Evolutionary conservation across 192 early-diverging fungal genomes (phyloP).

Genomic region (Coemansia erecta): DNA sequence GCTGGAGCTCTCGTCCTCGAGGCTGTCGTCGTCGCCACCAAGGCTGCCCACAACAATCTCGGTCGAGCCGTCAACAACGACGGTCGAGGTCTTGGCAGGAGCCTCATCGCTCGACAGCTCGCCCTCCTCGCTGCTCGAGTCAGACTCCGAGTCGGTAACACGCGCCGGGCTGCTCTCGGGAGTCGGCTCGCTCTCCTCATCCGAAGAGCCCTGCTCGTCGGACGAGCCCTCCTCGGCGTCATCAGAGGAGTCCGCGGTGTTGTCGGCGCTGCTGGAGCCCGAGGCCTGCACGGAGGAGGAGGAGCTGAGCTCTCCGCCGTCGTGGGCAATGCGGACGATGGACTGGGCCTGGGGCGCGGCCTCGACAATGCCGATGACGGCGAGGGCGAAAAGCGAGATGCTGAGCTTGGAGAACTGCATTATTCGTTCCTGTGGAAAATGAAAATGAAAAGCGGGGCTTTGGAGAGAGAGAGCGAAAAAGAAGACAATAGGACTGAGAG

Average conservation of each 20-base stretch:
- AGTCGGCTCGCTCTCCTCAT: background rate
- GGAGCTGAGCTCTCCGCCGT: background rate
- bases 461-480: background rate
- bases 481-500: no score
- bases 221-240: background rate
- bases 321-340: conserved; percentile 19
- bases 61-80: conserved; percentile 2
- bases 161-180: no score
- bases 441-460: conserved; percentile 1
- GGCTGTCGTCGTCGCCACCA: background rate
- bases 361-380: conserved; percentile 9
- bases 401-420: conserved; percentile 33
- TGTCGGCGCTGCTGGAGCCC: background rate
- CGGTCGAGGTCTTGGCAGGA: background rate
- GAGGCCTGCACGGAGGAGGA: background rate
- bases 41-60: background rate
- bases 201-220: background rate
- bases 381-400: conserved; percentile 18
- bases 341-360: conserved; percentile 11
- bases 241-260: background rate
- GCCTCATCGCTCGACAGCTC: conserved; percentile 4
- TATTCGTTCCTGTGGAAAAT: conserved; percentile 2
- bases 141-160: no score
- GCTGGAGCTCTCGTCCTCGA: background rate
- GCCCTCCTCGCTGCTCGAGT: background rate